Evolutionary conservation across 2,329 filamentous ascomycete species (phyloP).

Genomic region (Magnaporthiopsis rhizophila): DNA sequence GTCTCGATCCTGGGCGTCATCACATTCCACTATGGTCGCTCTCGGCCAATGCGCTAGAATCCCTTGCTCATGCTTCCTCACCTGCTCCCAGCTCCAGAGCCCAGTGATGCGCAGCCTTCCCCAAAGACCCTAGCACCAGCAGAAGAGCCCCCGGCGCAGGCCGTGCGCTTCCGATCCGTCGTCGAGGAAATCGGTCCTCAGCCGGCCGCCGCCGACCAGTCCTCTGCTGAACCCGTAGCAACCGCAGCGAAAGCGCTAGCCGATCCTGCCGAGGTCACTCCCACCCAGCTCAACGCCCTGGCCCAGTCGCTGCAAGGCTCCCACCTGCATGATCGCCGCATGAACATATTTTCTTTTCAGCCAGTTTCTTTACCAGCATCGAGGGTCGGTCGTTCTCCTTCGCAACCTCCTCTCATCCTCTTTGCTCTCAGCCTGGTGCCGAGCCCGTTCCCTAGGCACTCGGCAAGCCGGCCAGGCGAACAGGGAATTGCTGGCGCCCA

Average conservation of each 20-base stretch:
- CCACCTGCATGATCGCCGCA: constrained; percentile 71
- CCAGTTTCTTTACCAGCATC: constrained; percentile 81
- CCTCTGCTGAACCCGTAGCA: constrained; percentile 15
- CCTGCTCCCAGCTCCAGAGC: not conserved
- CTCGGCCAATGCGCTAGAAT: not conserved
- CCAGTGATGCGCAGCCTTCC: not conserved
- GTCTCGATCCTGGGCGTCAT: not conserved
- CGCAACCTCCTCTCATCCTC: not conserved
- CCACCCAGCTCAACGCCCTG: constrained; percentile 62
- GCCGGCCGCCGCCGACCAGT: constrained; percentile 12
- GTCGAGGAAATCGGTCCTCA: constrained; percentile 60
- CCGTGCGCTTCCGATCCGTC: constrained; percentile 65
- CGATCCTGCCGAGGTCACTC: constrained; percentile 34
- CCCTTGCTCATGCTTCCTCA: not conserved
- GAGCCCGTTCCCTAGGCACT: not conserved
- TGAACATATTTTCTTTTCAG: constrained; percentile 85
- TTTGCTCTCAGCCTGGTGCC: not conserved
- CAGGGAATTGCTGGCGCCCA: not conserved
- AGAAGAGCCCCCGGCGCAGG: constrained; percentile 25
- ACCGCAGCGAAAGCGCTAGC: constrained; percentile 17
- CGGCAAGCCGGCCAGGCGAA: no score
- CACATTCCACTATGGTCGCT: not conserved
- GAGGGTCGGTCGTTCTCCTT: constrained; percentile 50
- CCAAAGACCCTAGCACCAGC: constrained; percentile 14
- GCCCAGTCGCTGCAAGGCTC: constrained; percentile 65